Percentiles rank a stretch among this genome's conserved stretches.
phyloP scores from a whole-genome alignment of 1,284 basidiomycete genomes.

The Moesziomyces sp. region DNA sequence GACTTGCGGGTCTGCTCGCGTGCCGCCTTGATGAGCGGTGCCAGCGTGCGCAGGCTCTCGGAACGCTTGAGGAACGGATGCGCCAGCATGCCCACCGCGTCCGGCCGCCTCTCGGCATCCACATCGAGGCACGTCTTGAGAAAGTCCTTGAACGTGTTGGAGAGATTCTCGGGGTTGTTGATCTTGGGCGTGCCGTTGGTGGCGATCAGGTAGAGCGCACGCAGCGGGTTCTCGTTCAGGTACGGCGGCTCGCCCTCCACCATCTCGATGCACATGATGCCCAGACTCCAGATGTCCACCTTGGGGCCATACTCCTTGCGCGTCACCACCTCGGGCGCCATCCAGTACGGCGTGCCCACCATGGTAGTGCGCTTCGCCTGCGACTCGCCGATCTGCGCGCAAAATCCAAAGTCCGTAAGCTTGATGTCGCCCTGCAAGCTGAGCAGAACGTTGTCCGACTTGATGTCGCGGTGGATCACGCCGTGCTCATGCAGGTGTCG shows the following conservation, averaged over 20 bases:
- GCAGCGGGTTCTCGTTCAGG: conserved; percentile 94
- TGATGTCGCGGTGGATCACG: conserved; percentile 99
- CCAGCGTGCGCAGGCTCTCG: conserved; percentile 85
- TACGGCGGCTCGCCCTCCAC: conserved; percentile 99
- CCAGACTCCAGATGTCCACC: conserved; percentile 98
- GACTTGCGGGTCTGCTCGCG: conserved; percentile 72
- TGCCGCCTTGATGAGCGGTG: conserved; percentile 92
- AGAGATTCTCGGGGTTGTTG: conserved; percentile 92
- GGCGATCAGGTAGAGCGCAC: conserved; percentile 95
- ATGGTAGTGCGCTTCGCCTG: conserved; percentile 98
- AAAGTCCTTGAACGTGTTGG: conserved; percentile 91
- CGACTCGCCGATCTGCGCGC: conserved; percentile 95
- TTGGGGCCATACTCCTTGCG: conserved; percentile 99
- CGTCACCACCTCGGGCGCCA: conserved; percentile 99
- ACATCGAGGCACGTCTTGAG: conserved; percentile 90
- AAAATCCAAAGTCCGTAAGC: conserved; percentile 99
- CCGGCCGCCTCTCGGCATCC: conserved; percentile 90
- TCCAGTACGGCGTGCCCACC: conserved; percentile 99
- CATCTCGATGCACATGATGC: conserved; percentile 99
- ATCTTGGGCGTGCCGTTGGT: conserved; percentile 95
- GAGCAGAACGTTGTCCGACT: conserved; percentile 94
- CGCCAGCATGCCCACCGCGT: conserved; percentile 83
- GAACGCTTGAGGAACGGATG: conserved; percentile 85
- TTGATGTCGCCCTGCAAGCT: conserved; percentile 93
- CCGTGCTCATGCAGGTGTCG: conserved; percentile 86